Conservation (phyloP, 2,329 filamentous ascomycete genomes). For the Kalmusia sp. region DNA sequence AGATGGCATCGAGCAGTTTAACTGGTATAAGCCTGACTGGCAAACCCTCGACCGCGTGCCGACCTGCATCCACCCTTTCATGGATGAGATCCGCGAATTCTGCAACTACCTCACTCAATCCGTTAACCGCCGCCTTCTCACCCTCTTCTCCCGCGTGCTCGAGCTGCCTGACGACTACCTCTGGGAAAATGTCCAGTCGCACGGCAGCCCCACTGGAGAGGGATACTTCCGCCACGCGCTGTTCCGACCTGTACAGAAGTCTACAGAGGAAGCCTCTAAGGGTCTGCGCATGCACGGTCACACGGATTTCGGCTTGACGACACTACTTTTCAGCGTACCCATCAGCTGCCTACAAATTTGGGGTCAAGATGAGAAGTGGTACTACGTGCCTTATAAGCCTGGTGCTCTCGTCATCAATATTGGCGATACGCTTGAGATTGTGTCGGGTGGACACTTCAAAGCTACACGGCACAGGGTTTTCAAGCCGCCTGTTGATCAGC, state of each 20-base stretch:
- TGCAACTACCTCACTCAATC: conserved; percentile 57
- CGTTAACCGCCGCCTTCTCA: conserved; percentile 51
- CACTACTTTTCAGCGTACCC: conserved; percentile 31
- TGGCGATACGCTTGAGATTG: conserved; percentile 47
- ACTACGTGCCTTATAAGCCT: conserved; percentile 33
- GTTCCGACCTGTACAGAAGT: conserved; percentile 30
- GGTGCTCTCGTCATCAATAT: conserved; percentile 36
- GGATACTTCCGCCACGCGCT: conserved; percentile 33
- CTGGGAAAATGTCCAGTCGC: conserved; percentile 31
- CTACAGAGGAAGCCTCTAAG: conserved; percentile 29
- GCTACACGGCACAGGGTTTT: conserved; percentile 55
- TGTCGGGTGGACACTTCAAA: conserved; percentile 57
- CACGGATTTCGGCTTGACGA: conserved; percentile 34
- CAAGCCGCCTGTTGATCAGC: conserved; percentile 52
- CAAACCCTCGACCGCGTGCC: conserved; percentile 53
- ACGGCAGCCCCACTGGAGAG: conserved; percentile 28
- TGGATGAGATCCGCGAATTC: conserved; percentile 58
- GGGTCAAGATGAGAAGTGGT: conserved; percentile 32
- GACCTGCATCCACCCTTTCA: conserved; percentile 56
- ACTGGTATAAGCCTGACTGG: conserved; percentile 60
- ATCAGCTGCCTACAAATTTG: conserved; percentile 35
- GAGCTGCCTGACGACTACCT: conserved; percentile 31
- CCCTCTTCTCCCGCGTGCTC: conserved; percentile 30
- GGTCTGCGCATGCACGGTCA: conserved; percentile 43
- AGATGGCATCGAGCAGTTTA: conserved; percentile 63